A percentile compares a stretch with the other conserved stretches of the same genome.
Evolutionary conservation across 208 protist species (phyloP).

Genomic region (Phytomonas sp.): DNA sequence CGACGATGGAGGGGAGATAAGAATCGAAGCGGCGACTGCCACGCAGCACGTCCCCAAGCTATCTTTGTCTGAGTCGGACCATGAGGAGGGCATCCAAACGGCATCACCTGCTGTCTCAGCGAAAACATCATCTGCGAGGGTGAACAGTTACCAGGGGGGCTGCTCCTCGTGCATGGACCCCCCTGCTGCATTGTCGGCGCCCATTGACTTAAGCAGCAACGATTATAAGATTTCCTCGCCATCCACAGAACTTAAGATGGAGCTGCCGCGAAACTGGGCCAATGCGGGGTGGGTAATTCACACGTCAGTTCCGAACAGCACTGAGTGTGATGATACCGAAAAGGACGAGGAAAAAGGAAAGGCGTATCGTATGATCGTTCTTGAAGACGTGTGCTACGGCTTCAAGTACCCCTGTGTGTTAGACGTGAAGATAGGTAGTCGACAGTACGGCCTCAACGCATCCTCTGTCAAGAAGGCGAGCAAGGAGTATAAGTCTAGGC

Average conservation of each 20-base stretch:
- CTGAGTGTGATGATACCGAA: constrained; percentile 14
- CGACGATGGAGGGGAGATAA: background rate
- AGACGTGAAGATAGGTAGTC: constrained; percentile 82
- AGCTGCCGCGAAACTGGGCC: background rate
- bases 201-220: background rate
- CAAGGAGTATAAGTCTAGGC: constrained; percentile 56
- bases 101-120: background rate
- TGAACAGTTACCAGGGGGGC: no score
- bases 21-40: background rate
- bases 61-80: background rate
- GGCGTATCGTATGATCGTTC: constrained; percentile 51
- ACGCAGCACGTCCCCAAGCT: background rate
- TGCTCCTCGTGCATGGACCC: no score
- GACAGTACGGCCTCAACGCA: constrained; percentile 78
- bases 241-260: background rate
- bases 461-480: constrained; percentile 50
- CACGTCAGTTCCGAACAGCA: constrained; percentile 2
- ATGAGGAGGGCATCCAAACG: background rate
- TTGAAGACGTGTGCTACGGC: constrained; percentile 78
- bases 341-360: constrained; percentile 6
- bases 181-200: background rate
- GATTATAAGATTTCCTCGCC: background rate
- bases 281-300: background rate
- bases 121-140: no score
- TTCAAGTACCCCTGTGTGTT: constrained; percentile 70